phyloP scores from a whole-genome alignment of 2,329 filamentous ascomycete species.

The Aspergillus fijiensis region DNA sequence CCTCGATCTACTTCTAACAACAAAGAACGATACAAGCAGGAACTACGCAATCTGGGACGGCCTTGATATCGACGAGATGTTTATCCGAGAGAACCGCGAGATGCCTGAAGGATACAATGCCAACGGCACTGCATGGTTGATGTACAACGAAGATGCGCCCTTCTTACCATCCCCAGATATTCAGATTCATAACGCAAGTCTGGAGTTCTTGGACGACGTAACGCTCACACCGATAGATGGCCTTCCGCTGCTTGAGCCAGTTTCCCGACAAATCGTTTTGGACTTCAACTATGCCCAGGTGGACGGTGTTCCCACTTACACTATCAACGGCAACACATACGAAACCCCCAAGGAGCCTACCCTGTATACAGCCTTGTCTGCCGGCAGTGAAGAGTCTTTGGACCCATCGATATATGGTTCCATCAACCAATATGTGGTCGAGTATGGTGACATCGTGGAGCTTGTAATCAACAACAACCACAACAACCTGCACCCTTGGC shows the following conservation, averaged over 20 bases:
- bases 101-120: slow-evolving; percentile 66
- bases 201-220: slow-evolving; percentile 66
- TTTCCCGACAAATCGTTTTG: slow-evolving; percentile 32
- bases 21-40: slow-evolving; percentile 57
- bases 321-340: slow-evolving; percentile 78
- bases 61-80: slow-evolving; percentile 63
- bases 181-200: slow-evolving; percentile 54
- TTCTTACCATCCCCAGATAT: slow-evolving; percentile 54
- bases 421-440: slow-evolving; percentile 66
- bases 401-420: slow-evolving; percentile 66
- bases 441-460: slow-evolving; percentile 53
- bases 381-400: slow-evolving; percentile 52
- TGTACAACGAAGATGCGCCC: slow-evolving; percentile 52
- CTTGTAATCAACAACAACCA: slow-evolving; percentile 40
- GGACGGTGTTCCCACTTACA: slow-evolving; percentile 60
- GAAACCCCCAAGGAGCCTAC: slow-evolving; percentile 72
- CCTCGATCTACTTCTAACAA: slow-evolving; percentile 55
- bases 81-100: slow-evolving; percentile 28
- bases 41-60: slow-evolving; percentile 69
- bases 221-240: slow-evolving; percentile 26
- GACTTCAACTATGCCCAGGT: slow-evolving; percentile 64
- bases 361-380: slow-evolving; percentile 71
- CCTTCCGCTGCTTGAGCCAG: slow-evolving; percentile 27
- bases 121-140: slow-evolving; percentile 51
- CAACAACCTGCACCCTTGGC: slow-evolving; percentile 47